Evolutionary conservation across 805 yeast species (phyloP), one percentile per base, ranked within the genome.

Genomic region (Candida maesae): DNA sequence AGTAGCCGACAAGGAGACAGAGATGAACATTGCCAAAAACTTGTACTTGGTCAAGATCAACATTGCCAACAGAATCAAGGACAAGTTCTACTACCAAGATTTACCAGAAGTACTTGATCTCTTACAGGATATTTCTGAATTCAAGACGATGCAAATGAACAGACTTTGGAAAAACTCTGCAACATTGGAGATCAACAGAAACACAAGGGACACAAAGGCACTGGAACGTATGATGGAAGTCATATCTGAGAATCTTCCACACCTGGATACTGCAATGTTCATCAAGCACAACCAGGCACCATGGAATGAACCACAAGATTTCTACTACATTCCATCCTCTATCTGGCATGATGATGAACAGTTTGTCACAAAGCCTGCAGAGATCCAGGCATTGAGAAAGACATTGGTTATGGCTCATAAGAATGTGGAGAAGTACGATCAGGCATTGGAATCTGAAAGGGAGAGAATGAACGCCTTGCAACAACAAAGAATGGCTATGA

Each of bases 291-390:
- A 93, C 60, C 47, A 74, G 19, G 25, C 43, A 19, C 68, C 68
- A 13, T 93, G 96, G 97, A 71, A 70, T 33, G 97, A 89, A 53
- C 98, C 97, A 1, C 68, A 67, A 6, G 98, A 91, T 64, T 87
- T 84, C 57, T 72, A 78, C 50, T 93, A 84, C 55, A 75, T 85
- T 47, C 96, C 98, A 2, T 81, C 95, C 19, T 81, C 89, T 23
- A 82, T 93, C 31, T 93, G 99, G 99, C 98, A 91, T 63, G 99
- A 93, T 56, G 97, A 93, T 62, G 96, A 88, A 49, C 67, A 75
- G 26, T 73, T 85, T 55, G 71, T 82, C 47, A 73, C 79, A 2
- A 68, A 73, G 6, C 64, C 82, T 38, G 68, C 74, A 6, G 76
- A 73, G 29, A 64, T 84, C 8, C 43, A 41, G 15, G 74, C 72